phyloP scores from a whole-genome alignment of 23 red algal species.

The Chondrus crispus region DNA sequence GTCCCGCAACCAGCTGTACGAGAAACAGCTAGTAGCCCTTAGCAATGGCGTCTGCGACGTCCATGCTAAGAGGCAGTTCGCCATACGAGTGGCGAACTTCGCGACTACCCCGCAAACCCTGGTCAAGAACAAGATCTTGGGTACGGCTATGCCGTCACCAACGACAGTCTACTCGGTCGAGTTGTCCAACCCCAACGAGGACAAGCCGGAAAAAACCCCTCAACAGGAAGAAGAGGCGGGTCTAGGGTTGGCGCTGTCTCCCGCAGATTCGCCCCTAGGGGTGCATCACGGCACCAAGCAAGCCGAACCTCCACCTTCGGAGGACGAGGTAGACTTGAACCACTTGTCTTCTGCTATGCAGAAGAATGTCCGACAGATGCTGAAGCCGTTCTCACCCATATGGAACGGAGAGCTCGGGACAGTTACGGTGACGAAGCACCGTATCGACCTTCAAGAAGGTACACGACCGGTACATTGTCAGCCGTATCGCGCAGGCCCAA shows the following conservation, averaged over 20 bases:
- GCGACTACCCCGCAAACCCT: neutral
- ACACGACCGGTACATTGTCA: neutral
- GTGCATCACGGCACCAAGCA: too few species aligned
- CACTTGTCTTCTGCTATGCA: neutral
- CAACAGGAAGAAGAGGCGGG: too few species aligned
- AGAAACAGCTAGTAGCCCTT: neutral
- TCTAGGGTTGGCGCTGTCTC: too few species aligned
- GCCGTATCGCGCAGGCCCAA: neutral
- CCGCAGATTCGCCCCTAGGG: too few species aligned
- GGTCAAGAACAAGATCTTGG: neutral
- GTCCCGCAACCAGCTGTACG: neutral
- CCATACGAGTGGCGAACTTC: conserved; percentile 3
- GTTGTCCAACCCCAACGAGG: too few species aligned
- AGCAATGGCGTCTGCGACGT: neutral
- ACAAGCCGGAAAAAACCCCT: too few species aligned
- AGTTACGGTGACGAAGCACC: neutral
- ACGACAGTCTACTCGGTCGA: too few species aligned
- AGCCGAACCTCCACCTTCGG: neutral
- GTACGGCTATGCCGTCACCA: neutral
- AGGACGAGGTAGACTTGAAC: neutral
- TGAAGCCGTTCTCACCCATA: neutral
- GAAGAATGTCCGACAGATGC: neutral
- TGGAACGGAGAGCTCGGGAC: neutral
- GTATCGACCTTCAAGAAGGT: neutral
- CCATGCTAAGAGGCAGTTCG: neutral